phyloP scores from a whole-genome alignment of 2,329 filamentous ascomycete genomes.

The Rhynchosporium agropyri region DNA sequence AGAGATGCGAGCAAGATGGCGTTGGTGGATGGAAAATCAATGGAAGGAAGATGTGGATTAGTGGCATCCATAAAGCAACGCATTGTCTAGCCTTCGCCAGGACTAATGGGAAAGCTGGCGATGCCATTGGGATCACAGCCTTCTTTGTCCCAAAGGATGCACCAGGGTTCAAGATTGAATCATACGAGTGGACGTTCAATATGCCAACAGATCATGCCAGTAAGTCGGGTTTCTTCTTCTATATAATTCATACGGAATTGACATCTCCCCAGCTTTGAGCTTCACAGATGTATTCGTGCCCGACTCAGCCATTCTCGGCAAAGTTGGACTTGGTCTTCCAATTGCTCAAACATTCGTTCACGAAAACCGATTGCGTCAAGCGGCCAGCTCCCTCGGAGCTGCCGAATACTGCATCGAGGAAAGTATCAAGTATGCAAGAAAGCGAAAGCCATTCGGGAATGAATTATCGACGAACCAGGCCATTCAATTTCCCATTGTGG shows the following conservation, averaged over 20 bases:
- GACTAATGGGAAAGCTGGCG: slow-evolving; percentile 56
- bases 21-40: slow-evolving; percentile 36
- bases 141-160: slow-evolving; percentile 59
- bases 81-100: slow-evolving; percentile 65
- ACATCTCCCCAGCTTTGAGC: slow-evolving; percentile 46
- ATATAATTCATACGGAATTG: background rate
- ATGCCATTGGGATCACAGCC: slow-evolving; percentile 59
- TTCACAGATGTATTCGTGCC: slow-evolving; percentile 61
- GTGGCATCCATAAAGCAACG: slow-evolving; percentile 62
- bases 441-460: slow-evolving; percentile 57
- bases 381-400: slow-evolving; percentile 60
- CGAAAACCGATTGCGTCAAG: slow-evolving; percentile 67
- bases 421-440: slow-evolving; percentile 57
- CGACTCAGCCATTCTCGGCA: slow-evolving; percentile 53
- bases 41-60: slow-evolving; percentile 63
- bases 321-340: slow-evolving; percentile 55
- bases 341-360: slow-evolving; percentile 68
- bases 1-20: slow-evolving; percentile 48
- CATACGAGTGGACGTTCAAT: slow-evolving; percentile 67
- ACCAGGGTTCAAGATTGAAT: slow-evolving; percentile 55
- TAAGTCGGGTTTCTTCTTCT: background rate
- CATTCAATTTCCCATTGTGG: slow-evolving; percentile 66
- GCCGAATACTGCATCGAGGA: slow-evolving; percentile 62
- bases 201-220: slow-evolving; percentile 68
- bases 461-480: slow-evolving; percentile 61